phyloP scores from a whole-genome alignment of 768 basidiomycete species.

The Panaeolus cyanescens region DNA sequence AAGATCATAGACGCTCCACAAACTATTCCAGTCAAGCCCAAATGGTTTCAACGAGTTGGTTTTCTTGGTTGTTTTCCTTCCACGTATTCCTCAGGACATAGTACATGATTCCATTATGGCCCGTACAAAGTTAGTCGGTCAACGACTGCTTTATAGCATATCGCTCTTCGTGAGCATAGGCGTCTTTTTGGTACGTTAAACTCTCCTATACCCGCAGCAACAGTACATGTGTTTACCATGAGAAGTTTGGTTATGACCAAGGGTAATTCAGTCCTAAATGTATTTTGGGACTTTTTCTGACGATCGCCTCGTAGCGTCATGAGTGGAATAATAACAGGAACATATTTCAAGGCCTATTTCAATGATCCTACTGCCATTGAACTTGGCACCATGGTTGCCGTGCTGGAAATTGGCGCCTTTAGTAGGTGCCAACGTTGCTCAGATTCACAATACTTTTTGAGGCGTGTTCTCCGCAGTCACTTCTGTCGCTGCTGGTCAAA shows the following conservation, averaged over 20 bases:
- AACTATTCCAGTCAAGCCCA: constrained; percentile 6
- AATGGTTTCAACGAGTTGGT: constrained; percentile 5
- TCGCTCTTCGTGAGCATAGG: constrained; percentile 83
- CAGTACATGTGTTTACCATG: background rate
- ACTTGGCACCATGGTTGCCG: constrained; percentile 95
- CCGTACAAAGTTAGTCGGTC: constrained; percentile 67
- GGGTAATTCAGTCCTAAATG: constrained; percentile 44
- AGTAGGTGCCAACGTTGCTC: constrained; percentile 45
- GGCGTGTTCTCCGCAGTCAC: constrained; percentile 55
- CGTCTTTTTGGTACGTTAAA: constrained; percentile 72
- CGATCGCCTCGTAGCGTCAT: constrained; percentile 58
- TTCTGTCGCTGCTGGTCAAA: constrained; percentile 83
- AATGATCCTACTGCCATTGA: constrained; percentile 71
- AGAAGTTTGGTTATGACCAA: constrained; percentile 85
- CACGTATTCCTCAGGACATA: background rate
- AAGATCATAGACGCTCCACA: constrained; percentile 2
- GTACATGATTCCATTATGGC: constrained; percentile 40
- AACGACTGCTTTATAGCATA: constrained; percentile 76
- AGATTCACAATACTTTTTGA: background rate
- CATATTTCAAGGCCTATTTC: constrained; percentile 83
- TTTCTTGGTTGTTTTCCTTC: background rate
- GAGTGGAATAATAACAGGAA: constrained; percentile 90
- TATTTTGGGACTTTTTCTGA: constrained; percentile 1
- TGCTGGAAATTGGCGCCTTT: constrained; percentile 90
- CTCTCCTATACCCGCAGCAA: constrained; percentile 4